Evolutionary conservation across 352 stramenopile species (phyloP), one percentile per base, ranked within the genome.

Genomic region (Phytophthora cactorum): DNA sequence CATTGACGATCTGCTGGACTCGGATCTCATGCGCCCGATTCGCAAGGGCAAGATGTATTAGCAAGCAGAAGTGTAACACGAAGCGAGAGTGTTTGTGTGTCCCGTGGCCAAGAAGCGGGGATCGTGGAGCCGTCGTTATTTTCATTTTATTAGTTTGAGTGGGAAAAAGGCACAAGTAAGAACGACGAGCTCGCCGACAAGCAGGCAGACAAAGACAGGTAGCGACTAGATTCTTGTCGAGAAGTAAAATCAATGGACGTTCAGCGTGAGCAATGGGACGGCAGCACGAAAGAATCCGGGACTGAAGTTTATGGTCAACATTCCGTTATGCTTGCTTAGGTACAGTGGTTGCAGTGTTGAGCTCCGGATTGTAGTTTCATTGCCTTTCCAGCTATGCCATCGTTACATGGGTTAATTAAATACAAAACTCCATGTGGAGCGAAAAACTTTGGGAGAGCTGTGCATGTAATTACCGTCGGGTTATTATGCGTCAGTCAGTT

Each of bases 1-100:
- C 50, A 81, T 84, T 54, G 82, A 83, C 49, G 82, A 90, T 39
- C 54, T 79, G 51, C 55, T 89, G 28, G 66, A 77, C 45, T 77
- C 78, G 11, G 79, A 78, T 54, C 71, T 89, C 32, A 86, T 89
- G 81, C 78, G 81, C n/a, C 78, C 78, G 29, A 87, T 89, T 59
- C 78, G 77, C 15, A 86, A 78, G 69, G 81, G 81, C 50, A 83
- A 84, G 53, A 72, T 86, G 70, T 89, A 81, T 73, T 79, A 76
- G 70, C 63, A 66, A 57, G 55, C 10, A 27, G 10, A 53, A 56
- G 45, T 44, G 60, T 43, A 49, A 55, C 52, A 34, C 62, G 52
- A 54, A 36, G 29, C n/a, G 50, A 59, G 39, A 22, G 50, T 62
- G 51, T 27, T 57, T 56, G 50, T 63, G 65, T 28, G 58, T 36